Conservation (phyloP, 2,329 filamentous ascomycete species). For the Elsinoe australis region DNA sequence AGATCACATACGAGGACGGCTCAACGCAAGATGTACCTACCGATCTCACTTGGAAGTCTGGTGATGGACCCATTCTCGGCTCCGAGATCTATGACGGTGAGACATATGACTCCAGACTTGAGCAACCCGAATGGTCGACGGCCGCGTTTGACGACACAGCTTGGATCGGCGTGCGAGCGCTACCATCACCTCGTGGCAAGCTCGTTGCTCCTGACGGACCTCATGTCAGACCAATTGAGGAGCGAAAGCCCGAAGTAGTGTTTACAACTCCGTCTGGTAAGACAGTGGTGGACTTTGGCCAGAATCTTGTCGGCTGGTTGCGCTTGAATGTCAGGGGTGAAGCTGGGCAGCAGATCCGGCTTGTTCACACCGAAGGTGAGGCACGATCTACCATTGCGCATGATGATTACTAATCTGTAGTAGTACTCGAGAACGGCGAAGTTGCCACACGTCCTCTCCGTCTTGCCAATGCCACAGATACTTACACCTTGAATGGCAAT, state of each 20-base stretch:
- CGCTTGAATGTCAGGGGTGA: too few relatives aligned
- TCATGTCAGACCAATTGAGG: slow-evolving; percentile 37
- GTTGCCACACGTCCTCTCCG: too few relatives aligned
- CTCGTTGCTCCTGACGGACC: slow-evolving; percentile 39
- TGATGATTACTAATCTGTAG: too few relatives aligned
- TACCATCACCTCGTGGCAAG: slow-evolving; percentile 28
- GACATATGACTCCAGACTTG: slow-evolving; percentile 39
- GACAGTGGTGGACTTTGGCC: too few relatives aligned
- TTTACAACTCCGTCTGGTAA: slow-evolving; percentile 38
- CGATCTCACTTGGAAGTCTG: slow-evolving; percentile 35
- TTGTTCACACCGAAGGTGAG: slow-evolving; percentile 42
- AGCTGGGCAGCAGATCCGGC: too few relatives aligned
- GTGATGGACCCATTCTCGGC: slow-evolving; percentile 30
- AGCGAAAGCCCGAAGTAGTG: slow-evolving; percentile 25
- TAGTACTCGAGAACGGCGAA: too few relatives aligned
- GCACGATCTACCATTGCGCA: too few relatives aligned
- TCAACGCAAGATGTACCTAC: slow-evolving; percentile 26
- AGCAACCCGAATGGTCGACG: slow-evolving; percentile 21
- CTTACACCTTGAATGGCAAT: slow-evolving; percentile 19
- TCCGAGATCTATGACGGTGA: slow-evolving; percentile 51
- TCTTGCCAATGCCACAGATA: too few relatives aligned
- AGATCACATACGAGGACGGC: slow-evolving; percentile 27
- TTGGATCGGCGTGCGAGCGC: slow-evolving; percentile 30
- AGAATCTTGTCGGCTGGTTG: too few relatives aligned
- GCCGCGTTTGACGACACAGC: slow-evolving; percentile 15